Conservation (phyloP, 2,329 filamentous ascomycete species). For the Fusarium fujikuroi region DNA sequence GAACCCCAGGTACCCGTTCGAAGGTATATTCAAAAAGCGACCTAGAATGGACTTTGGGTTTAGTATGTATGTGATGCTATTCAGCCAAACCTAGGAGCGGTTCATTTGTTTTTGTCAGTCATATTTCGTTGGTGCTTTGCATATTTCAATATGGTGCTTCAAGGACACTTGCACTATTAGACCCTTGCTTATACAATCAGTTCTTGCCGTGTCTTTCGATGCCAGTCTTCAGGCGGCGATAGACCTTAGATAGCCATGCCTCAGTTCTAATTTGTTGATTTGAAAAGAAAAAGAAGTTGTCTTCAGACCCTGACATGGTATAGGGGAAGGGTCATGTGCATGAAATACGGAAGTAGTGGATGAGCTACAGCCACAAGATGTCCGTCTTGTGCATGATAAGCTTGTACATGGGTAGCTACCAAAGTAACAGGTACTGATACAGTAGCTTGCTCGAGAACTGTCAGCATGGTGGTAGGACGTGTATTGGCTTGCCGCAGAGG, state of each 20-base stretch:
- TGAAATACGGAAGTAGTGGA: slow-evolving; percentile 14
- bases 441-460: background rate
- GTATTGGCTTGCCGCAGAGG: background rate
- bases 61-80: background rate
- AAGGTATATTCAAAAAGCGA: background rate
- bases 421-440: too few relatives aligned
- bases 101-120: background rate
- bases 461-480: slow-evolving; percentile 1
- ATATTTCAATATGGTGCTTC: background rate
- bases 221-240: background rate
- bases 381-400: background rate
- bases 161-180: background rate
- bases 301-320: background rate
- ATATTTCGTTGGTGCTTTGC: background rate
- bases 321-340: slow-evolving; percentile 21
- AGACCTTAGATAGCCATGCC: background rate
- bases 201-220: background rate
- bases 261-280: background rate
- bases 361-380: slow-evolving; percentile 19
- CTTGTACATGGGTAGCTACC: background rate
- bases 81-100: background rate
- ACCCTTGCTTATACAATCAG: background rate
- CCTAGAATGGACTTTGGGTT: too few relatives aligned
- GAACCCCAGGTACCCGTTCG: background rate
- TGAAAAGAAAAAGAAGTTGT: background rate